These are phyloP conservation scores for Podospora appendiculata DNA, from an alignment of 495 filamentous ascomycete genomes.

Conservation along the genomic window DNA sequence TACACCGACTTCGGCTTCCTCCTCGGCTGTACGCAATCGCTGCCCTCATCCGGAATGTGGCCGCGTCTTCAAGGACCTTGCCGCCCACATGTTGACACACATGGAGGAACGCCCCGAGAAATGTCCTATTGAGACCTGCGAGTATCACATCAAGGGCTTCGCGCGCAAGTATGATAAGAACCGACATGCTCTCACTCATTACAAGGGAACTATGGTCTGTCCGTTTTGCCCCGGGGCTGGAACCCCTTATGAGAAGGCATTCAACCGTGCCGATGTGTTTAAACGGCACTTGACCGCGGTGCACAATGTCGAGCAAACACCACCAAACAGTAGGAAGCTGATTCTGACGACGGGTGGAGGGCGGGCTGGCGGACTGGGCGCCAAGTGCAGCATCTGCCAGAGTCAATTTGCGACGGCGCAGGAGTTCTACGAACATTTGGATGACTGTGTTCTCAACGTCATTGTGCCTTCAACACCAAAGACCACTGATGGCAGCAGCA, in stretches of 20 bases:
- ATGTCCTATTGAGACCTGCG: constrained; percentile 88
- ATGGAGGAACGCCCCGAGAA: constrained; percentile 92
- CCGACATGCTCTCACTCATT: constrained; percentile 94
- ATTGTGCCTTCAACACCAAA: constrained; percentile 81
- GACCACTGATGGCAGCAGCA: constrained; percentile 19
- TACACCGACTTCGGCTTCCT: constrained; percentile 35
- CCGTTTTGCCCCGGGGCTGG: constrained; percentile 94
- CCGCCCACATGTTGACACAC: constrained; percentile 95
- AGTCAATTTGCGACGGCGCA: constrained; percentile 85
- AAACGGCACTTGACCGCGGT: constrained; percentile 93
- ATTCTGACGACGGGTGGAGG: constrained; percentile 16
- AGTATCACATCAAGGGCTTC: constrained; percentile 94
- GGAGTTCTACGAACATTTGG: constrained; percentile 97
- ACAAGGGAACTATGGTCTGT: constrained; percentile 99
- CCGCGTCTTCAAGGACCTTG: constrained; percentile 86
- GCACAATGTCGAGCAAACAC: constrained; percentile 90
- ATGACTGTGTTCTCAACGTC: constrained; percentile 93
- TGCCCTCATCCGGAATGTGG: constrained; percentile 84
- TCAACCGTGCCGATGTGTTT: constrained; percentile 98
- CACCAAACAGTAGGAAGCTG: constrained; percentile 83
- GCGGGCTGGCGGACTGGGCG: constrained; percentile 51
- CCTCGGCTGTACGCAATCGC: constrained; percentile 38
- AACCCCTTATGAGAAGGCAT: constrained; percentile 90
- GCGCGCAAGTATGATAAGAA: constrained; percentile 99
- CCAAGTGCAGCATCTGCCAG: constrained; percentile 94